Evolutionary conservation across 139 green algal genomes (phyloP).

Genomic region (Prasinococcaceae sp.): DNA sequence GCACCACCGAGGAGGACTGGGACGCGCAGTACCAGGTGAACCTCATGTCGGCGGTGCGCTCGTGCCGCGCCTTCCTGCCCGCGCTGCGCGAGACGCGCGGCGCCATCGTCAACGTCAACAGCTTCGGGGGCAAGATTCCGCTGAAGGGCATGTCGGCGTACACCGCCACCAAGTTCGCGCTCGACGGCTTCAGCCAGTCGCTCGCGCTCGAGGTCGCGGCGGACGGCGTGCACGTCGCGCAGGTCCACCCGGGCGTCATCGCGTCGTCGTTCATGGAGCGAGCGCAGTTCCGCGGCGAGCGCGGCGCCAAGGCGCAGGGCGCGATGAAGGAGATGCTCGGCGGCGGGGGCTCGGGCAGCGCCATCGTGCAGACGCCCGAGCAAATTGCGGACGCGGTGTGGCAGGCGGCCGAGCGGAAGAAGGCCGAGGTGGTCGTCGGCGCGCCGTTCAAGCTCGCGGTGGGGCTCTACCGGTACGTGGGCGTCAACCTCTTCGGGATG

Average conservation of each 20-base stretch:
- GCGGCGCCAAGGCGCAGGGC: neutral
- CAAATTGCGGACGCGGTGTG: neutral
- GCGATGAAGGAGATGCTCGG: neutral
- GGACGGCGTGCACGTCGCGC: neutral
- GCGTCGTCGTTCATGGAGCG: neutral
- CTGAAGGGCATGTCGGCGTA: neutral
- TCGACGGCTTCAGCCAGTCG: neutral
- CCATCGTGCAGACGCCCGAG: neutral
- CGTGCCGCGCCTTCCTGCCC: neutral
- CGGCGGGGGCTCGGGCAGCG: neutral
- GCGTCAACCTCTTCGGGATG: neutral
- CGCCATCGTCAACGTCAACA: neutral
- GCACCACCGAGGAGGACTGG: neutral
- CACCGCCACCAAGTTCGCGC: slow-evolving; percentile 1
- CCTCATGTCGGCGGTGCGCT: neutral
- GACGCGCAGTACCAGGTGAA: neutral
- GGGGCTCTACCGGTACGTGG: neutral
- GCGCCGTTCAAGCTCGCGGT: neutral
- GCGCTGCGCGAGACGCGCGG: neutral
- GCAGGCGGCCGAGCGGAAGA: neutral
- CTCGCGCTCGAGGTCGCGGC: neutral
- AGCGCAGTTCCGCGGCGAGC: neutral
- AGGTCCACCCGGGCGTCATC: slow-evolving; percentile 1
- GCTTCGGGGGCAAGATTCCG: neutral
- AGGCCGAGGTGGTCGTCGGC: neutral